Evolutionary conservation across 2,329 filamentous ascomycete genomes (phyloP).

Genomic region (Aspergillus pseudoglaucus): DNA sequence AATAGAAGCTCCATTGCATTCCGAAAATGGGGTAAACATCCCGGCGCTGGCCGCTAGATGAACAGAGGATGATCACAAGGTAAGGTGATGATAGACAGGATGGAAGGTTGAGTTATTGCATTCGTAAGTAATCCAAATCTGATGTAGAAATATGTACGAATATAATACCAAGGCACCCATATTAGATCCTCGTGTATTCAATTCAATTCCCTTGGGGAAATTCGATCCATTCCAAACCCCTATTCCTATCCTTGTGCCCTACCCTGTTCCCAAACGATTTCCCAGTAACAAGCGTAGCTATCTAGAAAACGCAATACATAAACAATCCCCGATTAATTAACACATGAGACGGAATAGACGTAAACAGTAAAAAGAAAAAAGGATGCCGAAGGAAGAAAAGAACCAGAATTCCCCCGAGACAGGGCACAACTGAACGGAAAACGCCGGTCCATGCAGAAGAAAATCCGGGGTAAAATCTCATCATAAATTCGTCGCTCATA

Average conservation of each 20-base stretch:
- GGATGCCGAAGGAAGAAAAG: constrained; percentile 4
- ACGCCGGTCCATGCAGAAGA: constrained; percentile 20
- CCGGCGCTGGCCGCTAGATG: too few relatives aligned
- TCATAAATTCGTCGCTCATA: constrained; percentile 22
- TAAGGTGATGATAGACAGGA: too few relatives aligned
- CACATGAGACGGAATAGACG: constrained; percentile 1
- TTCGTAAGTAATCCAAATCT: too few relatives aligned
- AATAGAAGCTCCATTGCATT: too few relatives aligned
- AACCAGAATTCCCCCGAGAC: constrained; percentile 3
- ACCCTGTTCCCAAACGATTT: neutral
- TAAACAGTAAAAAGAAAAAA: neutral
- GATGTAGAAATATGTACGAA: too few relatives aligned
- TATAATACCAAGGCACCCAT: too few relatives aligned
- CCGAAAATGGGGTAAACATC: too few relatives aligned
- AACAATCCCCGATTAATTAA: constrained; percentile 3
- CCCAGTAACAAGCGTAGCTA: neutral
- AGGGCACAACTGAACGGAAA: constrained; percentile 7
- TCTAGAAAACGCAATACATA: neutral
- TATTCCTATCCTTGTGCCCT: neutral
- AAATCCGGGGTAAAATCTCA: constrained; percentile 5
- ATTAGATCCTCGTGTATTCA: too few relatives aligned
- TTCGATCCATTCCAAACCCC: too few relatives aligned
- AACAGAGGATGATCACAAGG: too few relatives aligned
- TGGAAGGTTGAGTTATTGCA: too few relatives aligned
- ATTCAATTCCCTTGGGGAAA: too few relatives aligned